phyloP scores from a whole-genome alignment of 768 basidiomycete genomes.

The Kwoniella botswanensis region DNA sequence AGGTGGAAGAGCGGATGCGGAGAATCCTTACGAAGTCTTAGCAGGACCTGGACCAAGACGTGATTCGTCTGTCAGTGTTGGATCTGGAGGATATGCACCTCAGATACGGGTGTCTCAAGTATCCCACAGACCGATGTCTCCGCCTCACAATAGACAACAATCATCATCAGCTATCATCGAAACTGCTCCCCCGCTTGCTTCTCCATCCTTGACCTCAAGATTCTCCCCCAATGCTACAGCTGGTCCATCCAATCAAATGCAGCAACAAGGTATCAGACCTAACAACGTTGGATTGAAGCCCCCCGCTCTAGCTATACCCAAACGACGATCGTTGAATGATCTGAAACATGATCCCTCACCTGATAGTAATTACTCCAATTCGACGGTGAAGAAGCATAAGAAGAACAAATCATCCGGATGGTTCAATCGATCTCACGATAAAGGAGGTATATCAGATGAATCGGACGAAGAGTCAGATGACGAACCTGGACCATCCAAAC shows the following conservation, averaged over 20 bases:
- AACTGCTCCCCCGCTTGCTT: constrained; percentile 6
- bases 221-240: constrained; percentile 18
- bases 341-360: constrained; percentile 39
- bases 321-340: constrained; percentile 44
- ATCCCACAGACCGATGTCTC: constrained; percentile 22
- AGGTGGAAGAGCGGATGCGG: constrained; percentile 83
- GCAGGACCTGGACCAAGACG: constrained; percentile 8
- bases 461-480: constrained; percentile 43
- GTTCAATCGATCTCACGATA: constrained; percentile 7
- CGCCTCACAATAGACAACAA: constrained; percentile 28
- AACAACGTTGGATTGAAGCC: constrained; percentile 40
- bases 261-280: constrained; percentile 18
- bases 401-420: constrained; percentile 20
- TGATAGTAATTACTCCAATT: constrained; percentile 32
- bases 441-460: neutral
- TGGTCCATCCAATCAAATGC: constrained; percentile 15
- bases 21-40: constrained; percentile 73
- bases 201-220: constrained; percentile 2
- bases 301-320: constrained; percentile 41
- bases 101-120: constrained; percentile 18
- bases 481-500: constrained; percentile 44
- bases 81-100: constrained; percentile 3
- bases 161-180: constrained; percentile 30
- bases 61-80: constrained; percentile 2
- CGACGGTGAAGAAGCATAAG: constrained; percentile 23